Conservation (phyloP, 1,284 basidiomycete species). For the Fomitopsis schrenkii region DNA sequence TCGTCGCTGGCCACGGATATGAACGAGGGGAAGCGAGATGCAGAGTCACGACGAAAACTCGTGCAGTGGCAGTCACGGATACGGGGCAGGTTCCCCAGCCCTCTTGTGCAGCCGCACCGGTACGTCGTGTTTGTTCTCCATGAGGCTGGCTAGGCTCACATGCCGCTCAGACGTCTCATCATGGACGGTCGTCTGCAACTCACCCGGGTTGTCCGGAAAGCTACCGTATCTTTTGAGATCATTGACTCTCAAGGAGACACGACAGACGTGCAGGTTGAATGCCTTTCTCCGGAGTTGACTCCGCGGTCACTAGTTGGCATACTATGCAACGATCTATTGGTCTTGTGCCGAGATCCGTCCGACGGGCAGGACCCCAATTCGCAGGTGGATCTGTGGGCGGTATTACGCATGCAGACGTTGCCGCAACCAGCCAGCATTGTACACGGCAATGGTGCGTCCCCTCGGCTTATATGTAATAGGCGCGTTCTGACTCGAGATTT, state of each 20-base stretch:
- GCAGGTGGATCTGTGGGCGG: slow-evolving; percentile 86
- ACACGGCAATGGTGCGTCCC: slow-evolving; percentile 70
- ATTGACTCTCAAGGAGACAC: slow-evolving; percentile 73
- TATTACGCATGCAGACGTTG: slow-evolving; percentile 86
- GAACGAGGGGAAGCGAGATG: slow-evolving; percentile 95
- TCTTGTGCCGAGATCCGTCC: slow-evolving; percentile 80
- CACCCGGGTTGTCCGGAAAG: slow-evolving; percentile 88
- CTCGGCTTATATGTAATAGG: slow-evolving; percentile 10
- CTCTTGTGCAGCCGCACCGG: slow-evolving; percentile 97
- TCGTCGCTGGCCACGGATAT: slow-evolving; percentile 85
- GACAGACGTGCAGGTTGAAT: slow-evolving; percentile 83
- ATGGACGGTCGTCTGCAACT: slow-evolving; percentile 84
- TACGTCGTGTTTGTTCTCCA: slow-evolving; percentile 30
- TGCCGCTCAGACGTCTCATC: slow-evolving; percentile 64
- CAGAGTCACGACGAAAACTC: slow-evolving; percentile 84
- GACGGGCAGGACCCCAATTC: slow-evolving; percentile 70
- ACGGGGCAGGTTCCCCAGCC: slow-evolving; percentile 87
- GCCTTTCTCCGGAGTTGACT: slow-evolving; percentile 78
- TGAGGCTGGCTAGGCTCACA: not conserved
- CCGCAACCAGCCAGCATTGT: slow-evolving; percentile 89
- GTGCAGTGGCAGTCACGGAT: slow-evolving; percentile 94
- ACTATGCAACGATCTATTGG: slow-evolving; percentile 89
- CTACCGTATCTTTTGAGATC: slow-evolving; percentile 80
- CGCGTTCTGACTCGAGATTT: slow-evolving; percentile 1
- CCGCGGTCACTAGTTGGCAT: slow-evolving; percentile 75